Percentiles rank a stretch among this genome's conserved stretches.
phyloP scores from a whole-genome alignment of 352 stramenopile species.

The Pythium volutum region DNA sequence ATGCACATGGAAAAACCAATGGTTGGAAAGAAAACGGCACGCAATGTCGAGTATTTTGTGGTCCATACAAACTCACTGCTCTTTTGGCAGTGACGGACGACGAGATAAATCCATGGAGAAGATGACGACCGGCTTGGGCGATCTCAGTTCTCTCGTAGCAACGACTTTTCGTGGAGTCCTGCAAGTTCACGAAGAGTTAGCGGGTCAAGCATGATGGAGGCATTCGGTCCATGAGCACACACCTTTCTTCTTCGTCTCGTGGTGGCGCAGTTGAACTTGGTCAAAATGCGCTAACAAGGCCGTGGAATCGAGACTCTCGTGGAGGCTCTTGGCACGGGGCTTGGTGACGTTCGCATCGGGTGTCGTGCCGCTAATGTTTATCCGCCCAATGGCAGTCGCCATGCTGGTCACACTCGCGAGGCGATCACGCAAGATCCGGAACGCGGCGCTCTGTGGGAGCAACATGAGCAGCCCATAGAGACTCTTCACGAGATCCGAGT shows the following conservation, averaged over 20 bases:
- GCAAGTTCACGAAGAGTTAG: background rate
- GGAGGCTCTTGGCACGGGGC: conserved; percentile 16
- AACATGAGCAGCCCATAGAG: conserved; percentile 98
- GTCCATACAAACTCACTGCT: background rate
- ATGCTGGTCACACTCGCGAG: conserved; percentile 86
- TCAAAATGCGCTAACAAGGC: conserved; percentile 74
- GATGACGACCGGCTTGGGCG: background rate
- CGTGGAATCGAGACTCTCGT: conserved; percentile 40
- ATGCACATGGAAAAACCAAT: too few relatives aligned
- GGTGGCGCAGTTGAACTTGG: conserved; percentile 68
- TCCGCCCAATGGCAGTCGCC: conserved; percentile 77
- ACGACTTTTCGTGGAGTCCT: conserved; percentile 56
- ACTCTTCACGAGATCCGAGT: conserved; percentile 95
- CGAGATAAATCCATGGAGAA: background rate
- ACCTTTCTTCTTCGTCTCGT: conserved; percentile 71
- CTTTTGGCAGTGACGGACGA: conserved; percentile 9
- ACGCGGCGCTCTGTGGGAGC: conserved; percentile 91
- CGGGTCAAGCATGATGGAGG: background rate
- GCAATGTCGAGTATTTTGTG: background rate
- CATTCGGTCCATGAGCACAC: background rate
- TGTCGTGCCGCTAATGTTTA: conserved; percentile 45
- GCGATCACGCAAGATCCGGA: conserved; percentile 79
- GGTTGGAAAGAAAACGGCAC: too few relatives aligned
- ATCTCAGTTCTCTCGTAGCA: conserved; percentile 28
- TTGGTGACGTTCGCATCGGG: conserved; percentile 4